Evolutionary conservation across 192 early-diverging fungal species (phyloP), one percentile per base, ranked within the genome.

Genomic region (Chytriomyces sp.): DNA sequence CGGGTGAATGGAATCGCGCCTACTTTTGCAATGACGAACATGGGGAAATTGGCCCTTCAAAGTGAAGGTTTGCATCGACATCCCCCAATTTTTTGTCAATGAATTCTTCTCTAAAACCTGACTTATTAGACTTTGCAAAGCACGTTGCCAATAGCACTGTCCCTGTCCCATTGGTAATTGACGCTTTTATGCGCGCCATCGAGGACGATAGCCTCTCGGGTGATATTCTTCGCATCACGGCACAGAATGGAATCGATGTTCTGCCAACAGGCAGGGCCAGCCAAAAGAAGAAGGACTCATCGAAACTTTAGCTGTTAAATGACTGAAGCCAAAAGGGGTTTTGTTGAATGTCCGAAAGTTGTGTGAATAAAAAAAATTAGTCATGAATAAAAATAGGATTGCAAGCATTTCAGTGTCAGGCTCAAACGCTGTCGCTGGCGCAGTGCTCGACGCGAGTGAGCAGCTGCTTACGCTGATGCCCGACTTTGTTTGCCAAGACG

Each of bases 111-210:
- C 35, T 35, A 35, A 0, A 62, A 57, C 23, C 64, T 20, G 70
- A n/a, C 53, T 13, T 53, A 64, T 18, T 50, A 76, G 64, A 24
- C 18, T 43, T 67, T 13, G 49, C 57, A 57, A 69, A 69, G 24
- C 26, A 46, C 62, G 69, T 65, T 6, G 28, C 10, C 9, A 60
- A 60, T 44, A 50, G 72, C 26, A 72, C 69, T 44, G 82, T 87
- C 26, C 82, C 83, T 5, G 80, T 87, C 9, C 64, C 74, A 11
- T 46, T 76, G 26, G 83, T 84, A 6, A 87, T 83, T 74, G 82
- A 87, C 57, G 86, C 86, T 10, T 87, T 87, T 65, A 75, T 84
- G 50, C 45, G 61, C 35, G 78, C 77, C 5, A 81, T 86, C 59
- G 85, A 86, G 72, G 82, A 86, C 61, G 85, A 84, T 18, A 64